phyloP scores from a whole-genome alignment of 441 rosid genomes.

The Adansonia gregorii region DNA sequence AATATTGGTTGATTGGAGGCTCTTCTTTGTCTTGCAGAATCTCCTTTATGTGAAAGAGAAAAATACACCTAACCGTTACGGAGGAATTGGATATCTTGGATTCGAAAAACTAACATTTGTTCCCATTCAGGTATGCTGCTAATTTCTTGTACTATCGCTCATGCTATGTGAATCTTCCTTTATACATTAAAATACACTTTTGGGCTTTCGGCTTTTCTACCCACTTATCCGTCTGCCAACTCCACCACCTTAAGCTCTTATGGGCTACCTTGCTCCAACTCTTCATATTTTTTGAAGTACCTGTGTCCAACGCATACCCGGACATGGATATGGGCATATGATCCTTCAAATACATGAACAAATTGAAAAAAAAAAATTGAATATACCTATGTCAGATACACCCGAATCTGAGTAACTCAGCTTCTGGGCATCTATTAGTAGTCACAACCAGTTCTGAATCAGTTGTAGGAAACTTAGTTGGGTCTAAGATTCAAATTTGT shows the following conservation, averaged over 20 bases:
- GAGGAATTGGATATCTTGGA: constrained; percentile 78
- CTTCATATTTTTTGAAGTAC: no score
- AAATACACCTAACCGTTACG: constrained; percentile 79
- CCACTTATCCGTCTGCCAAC: neutral
- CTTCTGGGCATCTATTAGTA: no score
- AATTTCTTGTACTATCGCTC: neutral
- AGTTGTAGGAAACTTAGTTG: neutral
- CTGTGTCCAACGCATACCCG: no score
- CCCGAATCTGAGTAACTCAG: no score
- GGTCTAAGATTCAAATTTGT: neutral
- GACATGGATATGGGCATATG: no score
- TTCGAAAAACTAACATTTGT: constrained; percentile 87
- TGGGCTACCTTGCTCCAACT: neutral
- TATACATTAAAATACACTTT: neutral
- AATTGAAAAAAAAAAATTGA: no score
- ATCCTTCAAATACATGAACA: no score
- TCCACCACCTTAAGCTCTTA: neutral
- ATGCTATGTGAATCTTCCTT: constrained; percentile 7
- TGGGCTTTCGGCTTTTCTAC: neutral
- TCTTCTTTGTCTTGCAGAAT: constrained; percentile 55
- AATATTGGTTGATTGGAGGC: neutral
- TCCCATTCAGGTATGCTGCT: constrained; percentile 75
- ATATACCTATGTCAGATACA: no score
- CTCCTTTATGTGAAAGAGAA: constrained; percentile 72
- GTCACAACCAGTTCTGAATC: neutral